phyloP scores from a whole-genome alignment of 257 asterid species.

The Henckelia pumila region DNA sequence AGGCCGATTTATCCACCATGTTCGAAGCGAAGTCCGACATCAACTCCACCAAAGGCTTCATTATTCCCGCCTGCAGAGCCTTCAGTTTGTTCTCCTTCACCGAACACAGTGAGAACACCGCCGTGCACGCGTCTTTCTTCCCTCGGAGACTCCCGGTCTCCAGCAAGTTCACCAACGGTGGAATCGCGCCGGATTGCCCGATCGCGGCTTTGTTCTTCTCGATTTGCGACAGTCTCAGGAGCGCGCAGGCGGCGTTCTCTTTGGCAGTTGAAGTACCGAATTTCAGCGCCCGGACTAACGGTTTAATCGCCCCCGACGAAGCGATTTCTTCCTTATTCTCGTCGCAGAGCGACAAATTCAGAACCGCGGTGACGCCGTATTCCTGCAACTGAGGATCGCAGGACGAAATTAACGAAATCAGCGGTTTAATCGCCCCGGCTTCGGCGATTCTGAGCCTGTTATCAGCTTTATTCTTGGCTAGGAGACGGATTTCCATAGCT shows the following conservation, averaged over 20 bases:
- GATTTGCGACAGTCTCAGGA: conserved; percentile 65
- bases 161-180: conserved; percentile 65
- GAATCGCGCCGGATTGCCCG: conserved; percentile 82
- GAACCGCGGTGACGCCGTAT: conserved; percentile 82
- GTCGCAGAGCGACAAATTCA: conserved; percentile 83
- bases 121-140: conserved; percentile 87
- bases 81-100: conserved; percentile 69
- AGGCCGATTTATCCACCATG: conserved; percentile 95
- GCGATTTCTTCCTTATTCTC: conserved; percentile 77
- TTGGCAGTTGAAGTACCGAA: conserved; percentile 62
- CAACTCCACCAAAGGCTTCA: conserved; percentile 90
- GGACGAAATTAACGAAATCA: conserved; percentile 58
- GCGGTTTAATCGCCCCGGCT: conserved; percentile 84
- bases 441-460: conserved; percentile 75
- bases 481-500: conserved; percentile 73
- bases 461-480: conserved; percentile 80
- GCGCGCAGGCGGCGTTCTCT: conserved; percentile 95
- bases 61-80: conserved; percentile 84
- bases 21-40: conserved; percentile 92
- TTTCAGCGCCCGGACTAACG: conserved; percentile 61
- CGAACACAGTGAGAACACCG: conserved; percentile 79
- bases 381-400: conserved; percentile 79
- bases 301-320: conserved; percentile 74
- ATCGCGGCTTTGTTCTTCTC: conserved; percentile 66
- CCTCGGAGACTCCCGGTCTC: conserved; percentile 73